Conservation (phyloP, 2,329 filamentous ascomycete genomes). For the Ophiostoma sp. region DNA sequence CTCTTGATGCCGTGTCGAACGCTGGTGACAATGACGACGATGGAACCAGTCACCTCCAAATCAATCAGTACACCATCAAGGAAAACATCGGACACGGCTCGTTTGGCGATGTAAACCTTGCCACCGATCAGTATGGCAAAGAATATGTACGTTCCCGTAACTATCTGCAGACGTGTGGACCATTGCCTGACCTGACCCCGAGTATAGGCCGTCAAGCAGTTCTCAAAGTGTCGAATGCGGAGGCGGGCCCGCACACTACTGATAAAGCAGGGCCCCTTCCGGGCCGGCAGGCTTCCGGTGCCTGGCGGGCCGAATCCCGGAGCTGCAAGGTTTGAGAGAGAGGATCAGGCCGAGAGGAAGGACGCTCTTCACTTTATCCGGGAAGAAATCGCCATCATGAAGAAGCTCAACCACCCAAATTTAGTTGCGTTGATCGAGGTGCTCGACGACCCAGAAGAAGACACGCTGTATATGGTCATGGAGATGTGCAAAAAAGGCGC, state of each 20-base stretch:
- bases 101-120: conserved; percentile 88
- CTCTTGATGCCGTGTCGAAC: conserved; percentile 79
- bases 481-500: conserved; percentile 99
- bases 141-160: conserved; percentile 68
- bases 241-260: conserved; percentile 89
- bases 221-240: conserved; percentile 84
- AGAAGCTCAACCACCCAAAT: conserved; percentile 92
- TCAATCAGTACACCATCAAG: conserved; percentile 92
- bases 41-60: conserved; percentile 71
- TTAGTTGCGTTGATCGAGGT: conserved; percentile 92
- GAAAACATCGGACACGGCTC: conserved; percentile 96
- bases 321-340: conserved; percentile 27
- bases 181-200: not conserved
- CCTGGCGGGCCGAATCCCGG: conserved; percentile 23
- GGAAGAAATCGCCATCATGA: conserved; percentile 98
- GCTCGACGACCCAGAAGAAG: conserved; percentile 88
- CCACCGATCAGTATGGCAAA: conserved; percentile 79
- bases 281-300: conserved; percentile 49
- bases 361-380: conserved; percentile 80
- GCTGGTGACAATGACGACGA: conserved; percentile 82
- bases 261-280: conserved; percentile 50
- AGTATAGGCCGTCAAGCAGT: conserved; percentile 84
- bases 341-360: conserved; percentile 55
- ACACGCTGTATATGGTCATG: conserved; percentile 96
- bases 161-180: not conserved